Conservation (phyloP, 306 rosid species). For the Vigna nakashimae region DNA sequence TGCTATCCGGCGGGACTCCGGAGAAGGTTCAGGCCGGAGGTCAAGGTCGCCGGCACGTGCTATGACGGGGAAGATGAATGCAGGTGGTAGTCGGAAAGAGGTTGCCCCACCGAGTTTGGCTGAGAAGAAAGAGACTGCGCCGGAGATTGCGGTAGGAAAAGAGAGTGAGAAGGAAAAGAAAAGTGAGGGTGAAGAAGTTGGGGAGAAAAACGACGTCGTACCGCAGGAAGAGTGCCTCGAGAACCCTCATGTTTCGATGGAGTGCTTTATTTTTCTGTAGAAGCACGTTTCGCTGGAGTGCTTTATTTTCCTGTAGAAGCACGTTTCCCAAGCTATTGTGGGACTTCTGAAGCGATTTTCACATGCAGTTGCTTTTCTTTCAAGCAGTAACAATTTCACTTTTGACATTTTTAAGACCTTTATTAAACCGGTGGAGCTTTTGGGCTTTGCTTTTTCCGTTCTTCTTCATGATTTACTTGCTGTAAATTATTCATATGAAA, state of each 20-base stretch:
- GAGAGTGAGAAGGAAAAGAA: conserved; percentile 4
- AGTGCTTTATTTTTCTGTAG: conserved; percentile 97
- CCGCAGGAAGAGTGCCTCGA: conserved; percentile 61
- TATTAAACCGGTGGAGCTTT: background rate
- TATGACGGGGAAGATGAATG: conserved; percentile 38
- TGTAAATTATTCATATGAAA: conserved; percentile 11
- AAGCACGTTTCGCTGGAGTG: conserved; percentile 64
- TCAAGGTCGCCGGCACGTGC: conserved; percentile 84
- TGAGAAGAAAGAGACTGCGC: conserved; percentile 22
- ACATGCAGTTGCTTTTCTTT: conserved; percentile 34
- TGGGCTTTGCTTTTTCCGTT: background rate
- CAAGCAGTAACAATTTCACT: background rate
- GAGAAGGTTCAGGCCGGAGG: conserved; percentile 60
- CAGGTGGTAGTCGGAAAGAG: conserved; percentile 45
- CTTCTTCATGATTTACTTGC: background rate
- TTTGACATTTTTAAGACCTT: conserved; percentile 34
- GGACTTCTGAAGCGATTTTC: conserved; percentile 38
- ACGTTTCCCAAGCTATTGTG: conserved; percentile 30
- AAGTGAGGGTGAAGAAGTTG: conserved; percentile 35
- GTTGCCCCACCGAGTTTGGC: conserved; percentile 31
- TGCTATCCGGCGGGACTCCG: conserved; percentile 55
- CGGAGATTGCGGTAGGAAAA: background rate
- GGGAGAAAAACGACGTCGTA: conserved; percentile 50
- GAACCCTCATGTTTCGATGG: conserved; percentile 83
- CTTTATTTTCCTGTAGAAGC: conserved; percentile 85